Conservation (phyloP, 495 filamentous ascomycete species). For the Penicillium simplicissimum region DNA sequence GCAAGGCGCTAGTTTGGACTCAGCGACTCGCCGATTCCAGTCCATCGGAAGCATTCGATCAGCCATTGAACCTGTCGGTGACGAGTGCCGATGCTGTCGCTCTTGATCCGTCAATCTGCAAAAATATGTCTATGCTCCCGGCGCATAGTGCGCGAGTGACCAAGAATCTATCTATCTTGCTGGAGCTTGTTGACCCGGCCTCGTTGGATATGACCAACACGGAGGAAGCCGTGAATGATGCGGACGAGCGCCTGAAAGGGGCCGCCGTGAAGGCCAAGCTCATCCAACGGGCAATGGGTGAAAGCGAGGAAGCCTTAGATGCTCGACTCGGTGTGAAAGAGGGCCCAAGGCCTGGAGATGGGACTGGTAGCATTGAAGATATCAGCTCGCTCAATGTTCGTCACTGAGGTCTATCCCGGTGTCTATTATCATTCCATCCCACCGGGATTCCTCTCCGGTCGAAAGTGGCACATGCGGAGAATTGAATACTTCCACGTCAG, state of each 20-base stretch:
- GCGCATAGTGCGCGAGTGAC: slow-evolving; percentile 61
- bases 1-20: slow-evolving; percentile 81
- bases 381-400: slow-evolving; percentile 49
- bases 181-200: slow-evolving; percentile 76
- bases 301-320: slow-evolving; percentile 41
- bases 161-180: slow-evolving; percentile 70
- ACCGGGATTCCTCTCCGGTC: background rate
- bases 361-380: slow-evolving; percentile 57
- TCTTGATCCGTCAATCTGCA: slow-evolving; percentile 35
- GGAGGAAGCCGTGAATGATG: slow-evolving; percentile 81
- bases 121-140: slow-evolving; percentile 49
- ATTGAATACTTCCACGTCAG: background rate
- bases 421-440: background rate
- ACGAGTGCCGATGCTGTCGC: slow-evolving; percentile 18
- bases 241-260: slow-evolving; percentile 79
- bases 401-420: slow-evolving; percentile 36
- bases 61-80: slow-evolving; percentile 11
- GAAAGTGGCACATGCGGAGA: background rate
- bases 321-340: slow-evolving; percentile 31
- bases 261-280: slow-evolving; percentile 80
- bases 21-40: slow-evolving; percentile 50
- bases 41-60: slow-evolving; percentile 15
- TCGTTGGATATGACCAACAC: slow-evolving; percentile 75
- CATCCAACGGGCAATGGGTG: slow-evolving; percentile 71
- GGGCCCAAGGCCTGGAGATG: slow-evolving; percentile 35